Evolutionary conservation across 148 eudicot genomes (phyloP), one percentile per base, ranked within the genome.

Genomic region (Cornus kousa): DNA sequence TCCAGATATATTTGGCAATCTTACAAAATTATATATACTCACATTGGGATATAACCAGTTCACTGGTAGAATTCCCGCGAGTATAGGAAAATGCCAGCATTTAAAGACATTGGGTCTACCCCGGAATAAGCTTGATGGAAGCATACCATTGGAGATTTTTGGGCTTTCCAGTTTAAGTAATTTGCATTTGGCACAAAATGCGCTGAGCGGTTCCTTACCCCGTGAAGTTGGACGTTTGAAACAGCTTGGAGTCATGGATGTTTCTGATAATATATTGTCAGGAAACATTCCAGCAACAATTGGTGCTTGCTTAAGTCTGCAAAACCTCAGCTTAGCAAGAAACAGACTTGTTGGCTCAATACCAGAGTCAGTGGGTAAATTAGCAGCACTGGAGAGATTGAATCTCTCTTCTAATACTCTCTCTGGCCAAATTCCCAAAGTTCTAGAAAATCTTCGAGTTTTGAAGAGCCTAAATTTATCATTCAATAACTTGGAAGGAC

Each of bases 401-500:
- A 37, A 23, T 28, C 33, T 67, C 69, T 67, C 69, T 67, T 23
- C 16, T 3, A 67, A 67, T 33, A 23, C 12, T 67, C 69, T 67
- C 5, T 67, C 69, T 2, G 69, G 69, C 13, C 33, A 2, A 67
- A 67, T 67, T 23, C 69, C 33, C 12, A 11, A 23, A 28, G 35
- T 24, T 6, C 5, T 67, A 7, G 69, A 67, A 14, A 28, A 67
- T 22, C 69, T 67, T 23, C 13, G 3, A 28, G 3, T 14, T 67
- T 24, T 67, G 69, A 23, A 67, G 33, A 23, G 9, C 31, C 17
- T 67, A 9, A 67, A 28, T 19, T 9, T 67, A 11, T 67, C 69
- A 9, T 67, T 67, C 31, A 67, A 67, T 28, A 10, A 67, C 69
- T 67, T 9, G 33, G 69, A 67, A 67, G 69, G 69, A 67, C 69